phyloP scores from a whole-genome alignment of 768 basidiomycete genomes.

The Lentinus brumalis region DNA sequence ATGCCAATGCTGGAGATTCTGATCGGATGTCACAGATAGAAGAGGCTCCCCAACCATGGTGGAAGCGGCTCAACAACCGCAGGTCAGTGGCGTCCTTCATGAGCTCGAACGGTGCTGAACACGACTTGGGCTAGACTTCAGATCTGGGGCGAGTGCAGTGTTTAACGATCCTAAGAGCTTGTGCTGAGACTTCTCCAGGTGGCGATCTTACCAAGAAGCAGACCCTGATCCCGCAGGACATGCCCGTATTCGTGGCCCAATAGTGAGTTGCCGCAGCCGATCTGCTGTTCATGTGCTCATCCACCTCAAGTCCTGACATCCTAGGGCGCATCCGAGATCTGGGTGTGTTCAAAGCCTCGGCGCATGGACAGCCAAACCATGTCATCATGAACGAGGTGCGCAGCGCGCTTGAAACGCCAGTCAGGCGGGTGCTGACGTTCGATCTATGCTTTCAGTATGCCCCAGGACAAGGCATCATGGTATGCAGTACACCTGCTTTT shows the following conservation, averaged over 20 bases:
- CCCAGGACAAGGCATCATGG: slow-evolving; percentile 93
- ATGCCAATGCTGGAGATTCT: slow-evolving; percentile 3
- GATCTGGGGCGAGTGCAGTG: slow-evolving; percentile 58
- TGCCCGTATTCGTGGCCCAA: slow-evolving; percentile 70
- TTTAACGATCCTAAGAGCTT: neutral
- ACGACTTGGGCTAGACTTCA: slow-evolving; percentile 61
- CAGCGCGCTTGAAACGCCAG: no score
- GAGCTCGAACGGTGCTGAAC: neutral
- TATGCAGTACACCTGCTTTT: slow-evolving; percentile 36
- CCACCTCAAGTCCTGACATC: slow-evolving; percentile 66
- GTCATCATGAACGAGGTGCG: slow-evolving; percentile 84
- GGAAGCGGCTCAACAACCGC: slow-evolving; percentile 76
- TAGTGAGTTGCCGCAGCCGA: slow-evolving; percentile 49
- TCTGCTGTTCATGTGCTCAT: slow-evolving; percentile 1
- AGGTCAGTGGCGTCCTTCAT: slow-evolving; percentile 44
- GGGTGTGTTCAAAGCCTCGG: slow-evolving; percentile 62
- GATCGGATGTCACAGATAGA: slow-evolving; percentile 52
- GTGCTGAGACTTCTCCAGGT: slow-evolving; percentile 41
- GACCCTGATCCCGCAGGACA: slow-evolving; percentile 62
- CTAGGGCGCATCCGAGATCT: slow-evolving; percentile 67
- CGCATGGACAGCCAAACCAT: slow-evolving; percentile 80
- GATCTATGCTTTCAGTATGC: slow-evolving; percentile 56
- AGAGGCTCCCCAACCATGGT: slow-evolving; percentile 78
- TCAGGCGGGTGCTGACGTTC: no score
- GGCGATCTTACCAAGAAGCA: slow-evolving; percentile 76